Base-by-base conservation (phyloP, 257 asterid species). In the Solanum megistacrolobum region DNA sequence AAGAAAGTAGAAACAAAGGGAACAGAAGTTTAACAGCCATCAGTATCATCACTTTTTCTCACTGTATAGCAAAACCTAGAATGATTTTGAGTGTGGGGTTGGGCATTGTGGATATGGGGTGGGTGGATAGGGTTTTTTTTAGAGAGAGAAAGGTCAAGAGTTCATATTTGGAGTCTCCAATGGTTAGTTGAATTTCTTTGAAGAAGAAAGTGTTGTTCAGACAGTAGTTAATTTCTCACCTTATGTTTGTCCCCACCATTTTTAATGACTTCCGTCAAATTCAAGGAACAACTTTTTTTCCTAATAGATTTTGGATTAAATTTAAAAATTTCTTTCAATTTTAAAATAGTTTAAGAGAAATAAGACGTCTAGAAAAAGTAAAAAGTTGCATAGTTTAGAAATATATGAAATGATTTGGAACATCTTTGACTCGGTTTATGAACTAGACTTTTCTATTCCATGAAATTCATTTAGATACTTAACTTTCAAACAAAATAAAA, bases 1-100 rank as follows among this genome's bases (percentile, higher is more conserved):
- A 90, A 32, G 41, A 75, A 89, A 89, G 58, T 81, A 92, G 89
- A 86, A 91, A 87, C 10, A 27, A 38, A 78, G 88, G 89, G 69
- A 88, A 68, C 78, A 83, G 20, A 88, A 75, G 83, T 52, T 86
- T 87, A 75, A 82, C 35, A 41, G 35, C 92, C 93, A 91, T 91
- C 52, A 43, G 52, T 11, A 43, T 43, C 93, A 91, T 89, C 21
- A 85, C 31, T 82, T 75, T 27, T 29, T 46, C 34, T 41, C 31
- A n/a, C 90, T 31, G 69, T 69, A 39, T 66, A 46, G 58, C 46
- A 78, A 90, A 86, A 83, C 91, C 90, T 89, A 81, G 68, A 85
- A 39, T 27, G 46, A 88, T 52, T 18, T 31, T 78, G 43, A 31
- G 31, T 82, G 43, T 18, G 86, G 21, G 12, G 71, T 52, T 46